Base-by-base conservation (phyloP, 805 yeast species). In the Candida ficus region DNA sequence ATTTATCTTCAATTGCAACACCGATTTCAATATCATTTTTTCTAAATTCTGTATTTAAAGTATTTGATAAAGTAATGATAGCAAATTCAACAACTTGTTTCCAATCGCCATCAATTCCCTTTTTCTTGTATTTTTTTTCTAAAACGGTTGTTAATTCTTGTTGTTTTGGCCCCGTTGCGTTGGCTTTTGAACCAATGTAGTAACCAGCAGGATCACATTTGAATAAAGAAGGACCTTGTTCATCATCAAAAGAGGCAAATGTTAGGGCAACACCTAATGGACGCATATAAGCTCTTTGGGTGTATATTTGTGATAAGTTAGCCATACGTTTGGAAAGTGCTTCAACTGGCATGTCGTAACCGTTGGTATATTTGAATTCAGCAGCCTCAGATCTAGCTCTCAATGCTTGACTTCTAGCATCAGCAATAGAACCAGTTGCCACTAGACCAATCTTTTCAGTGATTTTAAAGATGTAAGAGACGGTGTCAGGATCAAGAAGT, bases 131-230 rank as follows among this genome's bases (percentile, higher is more conserved):
- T 58, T 83, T 84, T 71, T 91, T 91, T 61, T 93, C 97, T 56
- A 93, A 73, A 50, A 83, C 80, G 34, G 95, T 88, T 45, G 82
- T 80, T 33, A 95, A 87, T 66, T 93, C 98, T 63, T 90, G 97
- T 68, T 90, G 97, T 65, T 91, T 93, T 40, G 97, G 97, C 4
- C 99, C 99, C 4, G 96, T 85, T 9, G 97, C 80, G 23, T 89
- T 82, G 3, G 98, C 98, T 65, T 83, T 83, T 48, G 85, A 86
- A 22, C 95, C 93, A 41, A 86, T 81, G 60, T 70, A 93, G 65
- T 91, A 91, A 7, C 99, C 99, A 4, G 99, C 98, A 14, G 99
- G 99, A 64, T 93, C 99, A 50, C 93, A 81, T 69, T 91, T 93
- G 70, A 76, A 89, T 45, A 93, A 73, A 54, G 80, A 78, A 21